phyloP scores from a whole-genome alignment of 2,329 filamentous ascomycete genomes.

The Aspergillus hiratsukae region DNA sequence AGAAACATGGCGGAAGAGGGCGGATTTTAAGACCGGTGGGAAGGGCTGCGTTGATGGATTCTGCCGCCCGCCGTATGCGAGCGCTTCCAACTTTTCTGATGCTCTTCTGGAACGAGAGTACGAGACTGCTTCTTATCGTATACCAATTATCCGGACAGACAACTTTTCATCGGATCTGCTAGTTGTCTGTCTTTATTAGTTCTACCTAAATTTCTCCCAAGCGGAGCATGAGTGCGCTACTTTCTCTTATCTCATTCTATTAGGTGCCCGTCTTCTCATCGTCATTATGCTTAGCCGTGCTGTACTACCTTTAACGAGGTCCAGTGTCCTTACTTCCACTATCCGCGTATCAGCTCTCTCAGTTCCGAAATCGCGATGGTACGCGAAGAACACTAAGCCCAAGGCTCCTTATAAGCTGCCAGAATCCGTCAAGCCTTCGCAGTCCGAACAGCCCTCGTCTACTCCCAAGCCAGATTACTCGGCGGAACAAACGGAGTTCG shows the following conservation, averaged over 20 bases:
- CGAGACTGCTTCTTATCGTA: constrained; percentile 3
- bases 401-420: constrained; percentile 34
- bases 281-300: constrained; percentile 43
- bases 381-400: constrained; percentile 34
- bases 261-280: constrained; percentile 11
- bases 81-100: constrained; percentile 29
- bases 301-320: constrained; percentile 42
- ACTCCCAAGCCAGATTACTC: constrained; percentile 24
- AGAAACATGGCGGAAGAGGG: constrained; percentile 15
- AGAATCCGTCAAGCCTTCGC: constrained; percentile 25
- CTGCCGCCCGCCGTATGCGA: constrained; percentile 18
- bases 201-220: not conserved
- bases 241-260: constrained; percentile 6
- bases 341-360: constrained; percentile 31
- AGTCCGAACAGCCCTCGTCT: constrained; percentile 23
- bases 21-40: constrained; percentile 13
- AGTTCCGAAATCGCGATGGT: constrained; percentile 34
- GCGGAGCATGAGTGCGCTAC: constrained; percentile 19
- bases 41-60: constrained; percentile 21
- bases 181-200: not conserved
- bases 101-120: constrained; percentile 8
- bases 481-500: constrained; percentile 37
- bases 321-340: constrained; percentile 33
- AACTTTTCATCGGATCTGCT: not conserved
- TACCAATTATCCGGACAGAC: constrained; percentile 3